A percentile compares a stretch with the other conserved stretches of the same genome.
These are phyloP conservation scores for Globisporangium mamillatum DNA, from an alignment of 352 stramenopile genomes.

Conservation along the genomic window DNA sequence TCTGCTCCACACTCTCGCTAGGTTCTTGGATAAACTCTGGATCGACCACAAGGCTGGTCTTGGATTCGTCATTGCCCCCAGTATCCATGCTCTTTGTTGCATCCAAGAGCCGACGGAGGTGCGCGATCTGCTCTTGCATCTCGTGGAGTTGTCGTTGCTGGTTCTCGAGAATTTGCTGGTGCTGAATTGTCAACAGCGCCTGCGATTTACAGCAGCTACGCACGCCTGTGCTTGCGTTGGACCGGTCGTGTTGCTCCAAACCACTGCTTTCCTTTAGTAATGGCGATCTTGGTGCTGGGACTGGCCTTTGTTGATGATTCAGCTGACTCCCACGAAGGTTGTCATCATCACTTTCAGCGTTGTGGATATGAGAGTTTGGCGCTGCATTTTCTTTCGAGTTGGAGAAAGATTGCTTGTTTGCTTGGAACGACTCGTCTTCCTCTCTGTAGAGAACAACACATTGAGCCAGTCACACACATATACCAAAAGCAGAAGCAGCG, in stretches of 20 bases:
- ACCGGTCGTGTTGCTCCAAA: neutral
- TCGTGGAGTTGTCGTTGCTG: constrained; percentile 68
- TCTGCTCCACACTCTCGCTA: neutral
- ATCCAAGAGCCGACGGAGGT: constrained; percentile 46
- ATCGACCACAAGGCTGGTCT: neutral
- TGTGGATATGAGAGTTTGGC: neutral
- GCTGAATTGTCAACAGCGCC: constrained; percentile 62
- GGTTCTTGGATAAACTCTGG: neutral
- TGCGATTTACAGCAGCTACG: constrained; percentile 64
- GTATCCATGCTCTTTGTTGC: constrained; percentile 23
- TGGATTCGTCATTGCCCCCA: constrained; percentile 18
- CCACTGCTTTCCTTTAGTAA: neutral
- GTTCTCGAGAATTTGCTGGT: constrained; percentile 77
- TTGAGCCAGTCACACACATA: neutral
- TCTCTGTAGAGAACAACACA: neutral
- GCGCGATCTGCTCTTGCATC: constrained; percentile 68
- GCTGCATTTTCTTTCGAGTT: neutral
- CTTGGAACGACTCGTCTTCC: neutral
- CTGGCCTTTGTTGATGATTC: neutral
- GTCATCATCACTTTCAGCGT: neutral
- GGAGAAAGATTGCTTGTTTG: neutral
- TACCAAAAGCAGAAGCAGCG: neutral
- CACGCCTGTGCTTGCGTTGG: neutral
- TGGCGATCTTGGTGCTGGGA: neutral
- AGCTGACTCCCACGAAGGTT: neutral